phyloP scores from a whole-genome alignment of 2,329 filamentous ascomycete species.

The Coniochaeta prunicola region DNA sequence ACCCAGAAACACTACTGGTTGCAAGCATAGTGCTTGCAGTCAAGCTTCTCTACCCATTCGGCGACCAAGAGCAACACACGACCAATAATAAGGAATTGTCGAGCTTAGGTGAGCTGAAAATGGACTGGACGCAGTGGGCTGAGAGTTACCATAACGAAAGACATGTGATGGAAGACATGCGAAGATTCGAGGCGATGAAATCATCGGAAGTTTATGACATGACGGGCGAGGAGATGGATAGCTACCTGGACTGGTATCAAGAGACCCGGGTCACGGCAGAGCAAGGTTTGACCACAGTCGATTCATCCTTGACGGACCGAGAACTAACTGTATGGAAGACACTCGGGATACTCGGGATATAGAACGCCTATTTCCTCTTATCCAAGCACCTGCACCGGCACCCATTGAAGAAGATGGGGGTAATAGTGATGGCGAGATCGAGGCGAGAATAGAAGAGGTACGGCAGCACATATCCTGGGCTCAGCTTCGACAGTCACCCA shows the following conservation, averaged over 20 bases:
- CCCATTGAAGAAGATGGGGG: slow-evolving; percentile 8
- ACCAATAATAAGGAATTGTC: slow-evolving; percentile 46
- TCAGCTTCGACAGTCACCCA: background rate
- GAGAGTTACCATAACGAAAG: slow-evolving; percentile 27
- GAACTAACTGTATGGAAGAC: slow-evolving; percentile 7
- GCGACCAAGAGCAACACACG: slow-evolving; percentile 45
- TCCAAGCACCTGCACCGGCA: slow-evolving; percentile 2
- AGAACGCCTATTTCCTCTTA: slow-evolving; percentile 14
- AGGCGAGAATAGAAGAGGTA: slow-evolving; percentile 12
- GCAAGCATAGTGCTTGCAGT: slow-evolving; percentile 65
- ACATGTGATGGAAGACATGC: slow-evolving; percentile 16
- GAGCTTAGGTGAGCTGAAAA: slow-evolving; percentile 28
- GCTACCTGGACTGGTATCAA: slow-evolving; percentile 76
- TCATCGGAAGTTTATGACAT: slow-evolving; percentile 32
- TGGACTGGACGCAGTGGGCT: slow-evolving; percentile 72
- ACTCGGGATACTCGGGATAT: slow-evolving; percentile 13
- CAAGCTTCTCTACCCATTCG: slow-evolving; percentile 74
- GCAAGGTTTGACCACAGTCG: background rate
- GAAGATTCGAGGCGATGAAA: slow-evolving; percentile 18
- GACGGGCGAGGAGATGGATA: slow-evolving; percentile 55
- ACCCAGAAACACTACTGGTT: slow-evolving; percentile 71
- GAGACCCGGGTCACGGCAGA: slow-evolving; percentile 44
- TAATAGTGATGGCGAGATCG: slow-evolving; percentile 14
- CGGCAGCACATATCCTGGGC: slow-evolving; percentile 17
- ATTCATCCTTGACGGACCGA: background rate